Base-by-base conservation (phyloP, 352 stramenopile species). In the Phytopythium vexans region DNA sequence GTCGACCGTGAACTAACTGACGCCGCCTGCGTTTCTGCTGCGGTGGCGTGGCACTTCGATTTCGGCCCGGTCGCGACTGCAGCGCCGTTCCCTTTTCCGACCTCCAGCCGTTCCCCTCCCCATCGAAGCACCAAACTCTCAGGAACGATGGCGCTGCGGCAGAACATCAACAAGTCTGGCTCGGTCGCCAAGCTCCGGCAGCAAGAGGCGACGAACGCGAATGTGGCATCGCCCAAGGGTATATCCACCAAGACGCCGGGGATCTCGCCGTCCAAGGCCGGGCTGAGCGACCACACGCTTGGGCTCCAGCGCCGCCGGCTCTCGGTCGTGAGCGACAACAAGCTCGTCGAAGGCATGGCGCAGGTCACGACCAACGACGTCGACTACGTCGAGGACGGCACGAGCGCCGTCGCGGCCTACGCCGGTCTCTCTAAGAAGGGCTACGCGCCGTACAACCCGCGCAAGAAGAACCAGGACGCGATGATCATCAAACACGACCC, bases 401-500 rank as follows among this genome's bases (percentile, higher is more conserved):
- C 55, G 1, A 82, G 72, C 34, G 75, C 75, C 0, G 73, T 91
- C 3, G 76, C 79, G 0, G 68, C 80, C n/a, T 91, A 88, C 52
- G 77, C 83, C 0, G 83, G 83, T 0, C 67, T 89, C 3, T 88
- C 73, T n/a, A 93, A 93, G 68, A 91, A 90, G 44, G 82, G 80
- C 0, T 93, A 93, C 47, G 80, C 83, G 47, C 78, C 86, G 44
- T 98, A 98, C 69, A 98, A 98, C 60, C 92, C 93, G 12, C 84
- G 95, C 39, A 99, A 99, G 79, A 98, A 98, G 73, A 98, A 99
- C 68, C 96, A 99, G 56, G 96, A 99, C 70, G 80, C 91, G 31
- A 88, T 99, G 64, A 92, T 98, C 56, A 98, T 98, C 81, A 81
- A 90, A 11, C 92, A 97, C 56, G 92, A 98, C 60, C 54, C 80